A percentile compares a stretch with the other conserved stretches of the same genome.
These are phyloP conservation scores for Pseudogymnoascus sp. DNA, from an alignment of 2,329 filamentous ascomycete species.

Conservation along the genomic window DNA sequence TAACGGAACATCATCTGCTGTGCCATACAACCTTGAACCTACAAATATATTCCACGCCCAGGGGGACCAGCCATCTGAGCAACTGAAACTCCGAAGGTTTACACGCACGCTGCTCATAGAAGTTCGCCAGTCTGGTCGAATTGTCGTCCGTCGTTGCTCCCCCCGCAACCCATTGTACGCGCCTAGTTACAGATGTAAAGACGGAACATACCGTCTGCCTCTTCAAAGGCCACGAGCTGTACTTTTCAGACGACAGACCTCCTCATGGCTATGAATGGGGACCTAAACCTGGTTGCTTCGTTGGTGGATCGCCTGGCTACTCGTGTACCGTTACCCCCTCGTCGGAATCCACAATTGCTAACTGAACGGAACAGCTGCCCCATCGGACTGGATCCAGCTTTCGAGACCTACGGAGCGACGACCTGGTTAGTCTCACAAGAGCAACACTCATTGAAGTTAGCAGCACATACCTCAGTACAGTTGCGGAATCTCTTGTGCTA, in stretches of 20 bases:
- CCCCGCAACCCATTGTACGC: neutral
- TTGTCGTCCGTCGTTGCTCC: neutral
- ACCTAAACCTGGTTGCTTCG: slow-evolving; percentile 52
- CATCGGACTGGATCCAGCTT: slow-evolving; percentile 53
- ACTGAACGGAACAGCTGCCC: slow-evolving; percentile 41
- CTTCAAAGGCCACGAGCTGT: slow-evolving; percentile 1
- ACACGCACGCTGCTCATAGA: neutral
- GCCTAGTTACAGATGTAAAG: slow-evolving; percentile 3
- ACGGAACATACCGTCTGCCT: slow-evolving; percentile 6
- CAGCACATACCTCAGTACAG: slow-evolving; percentile 42
- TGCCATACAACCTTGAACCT: neutral
- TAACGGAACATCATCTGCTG: neutral
- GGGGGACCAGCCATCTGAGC: neutral
- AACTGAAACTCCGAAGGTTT: neutral
- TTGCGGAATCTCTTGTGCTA: slow-evolving; percentile 49
- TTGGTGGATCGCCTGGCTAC: slow-evolving; percentile 56
- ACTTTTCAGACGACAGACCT: neutral
- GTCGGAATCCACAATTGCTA: slow-evolving; percentile 6
- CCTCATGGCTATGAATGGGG: slow-evolving; percentile 44
- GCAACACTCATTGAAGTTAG: slow-evolving; percentile 55
- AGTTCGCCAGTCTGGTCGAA: neutral
- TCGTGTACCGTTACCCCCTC: slow-evolving; percentile 39
- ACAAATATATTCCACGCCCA: neutral
- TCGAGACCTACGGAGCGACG: slow-evolving; percentile 52
- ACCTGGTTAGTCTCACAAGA: slow-evolving; percentile 52